Percentiles rank a stretch among this genome's conserved stretches.
Evolutionary conservation across 306 rosid species (phyloP).

Genomic region (Arachis stenosperma): DNA sequence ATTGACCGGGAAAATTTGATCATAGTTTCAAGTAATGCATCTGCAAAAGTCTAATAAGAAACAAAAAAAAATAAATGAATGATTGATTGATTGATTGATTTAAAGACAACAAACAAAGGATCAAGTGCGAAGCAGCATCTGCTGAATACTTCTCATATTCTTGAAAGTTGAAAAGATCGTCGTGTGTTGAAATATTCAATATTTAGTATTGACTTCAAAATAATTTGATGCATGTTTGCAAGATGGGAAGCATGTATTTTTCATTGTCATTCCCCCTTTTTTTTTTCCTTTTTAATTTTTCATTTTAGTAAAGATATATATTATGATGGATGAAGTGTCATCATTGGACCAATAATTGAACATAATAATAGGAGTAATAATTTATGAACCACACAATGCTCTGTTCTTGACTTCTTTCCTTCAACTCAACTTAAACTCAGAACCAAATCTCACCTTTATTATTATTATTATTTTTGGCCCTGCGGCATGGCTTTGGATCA

Average conservation of each 20-base stretch:
- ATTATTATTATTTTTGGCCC: slow-evolving; percentile 29
- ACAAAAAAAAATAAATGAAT: background rate
- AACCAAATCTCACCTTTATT: slow-evolving; percentile 1
- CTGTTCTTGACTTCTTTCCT: background rate
- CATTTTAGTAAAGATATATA: background rate
- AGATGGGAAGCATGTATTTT: slow-evolving; percentile 48
- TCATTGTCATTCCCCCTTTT: background rate
- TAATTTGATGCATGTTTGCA: slow-evolving; percentile 41
- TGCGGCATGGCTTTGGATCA: slow-evolving; percentile 39
- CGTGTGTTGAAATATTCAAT: slow-evolving; percentile 28
- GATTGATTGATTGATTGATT: too few species aligned
- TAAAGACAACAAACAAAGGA: slow-evolving; percentile 10
- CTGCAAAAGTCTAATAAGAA: background rate
- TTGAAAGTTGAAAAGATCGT: slow-evolving; percentile 12
- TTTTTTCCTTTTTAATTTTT: background rate
- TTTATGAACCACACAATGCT: background rate
- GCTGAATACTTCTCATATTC: background rate
- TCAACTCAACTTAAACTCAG: background rate
- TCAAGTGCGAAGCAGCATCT: slow-evolving; percentile 3
- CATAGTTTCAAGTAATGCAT: background rate
- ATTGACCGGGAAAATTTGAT: slow-evolving; percentile 1
- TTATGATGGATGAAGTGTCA: slow-evolving; percentile 11
- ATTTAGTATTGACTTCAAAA: slow-evolving; percentile 27
- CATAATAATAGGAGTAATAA: background rate
- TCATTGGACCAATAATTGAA: background rate